Base-by-base conservation (phyloP, 2,329 filamentous ascomycete genomes). In the Diaporthe amygdali region DNA sequence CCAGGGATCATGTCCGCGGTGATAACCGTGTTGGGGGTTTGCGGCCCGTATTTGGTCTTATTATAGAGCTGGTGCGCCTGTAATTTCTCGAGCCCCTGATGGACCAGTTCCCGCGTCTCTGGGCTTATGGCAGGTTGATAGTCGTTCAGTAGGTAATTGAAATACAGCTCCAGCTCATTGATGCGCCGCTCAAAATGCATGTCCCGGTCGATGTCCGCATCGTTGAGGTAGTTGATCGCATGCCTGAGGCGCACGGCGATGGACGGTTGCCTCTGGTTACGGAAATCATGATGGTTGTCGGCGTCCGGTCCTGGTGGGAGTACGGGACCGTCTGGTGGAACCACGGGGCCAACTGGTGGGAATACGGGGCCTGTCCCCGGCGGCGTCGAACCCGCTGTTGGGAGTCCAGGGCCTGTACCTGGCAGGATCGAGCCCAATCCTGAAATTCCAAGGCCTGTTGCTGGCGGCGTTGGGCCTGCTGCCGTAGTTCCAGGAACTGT, bases 191-290 rank as follows among this genome's bases (percentile, higher is more conserved):
- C 75, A 81, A 86, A 88, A 52, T 79, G 74, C 1, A 79, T 54
- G 70, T 81, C 82, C 20, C 84, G 81, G 69, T 84, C 81, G 7
- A 78, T 75, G 73, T 89, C 85, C 72, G 86, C 83, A 37, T 88
- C 85, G 4, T 82, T 76, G 27, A 90, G 83, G 72, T 87, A 90
- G 73, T 83, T 84, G 47, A 76, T 73, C n/a, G 78, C 70, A 46
- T 80, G 77, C 47, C 76, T 39, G 37, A 84, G 77, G 3, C 80
- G 79, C 34, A 75, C 69, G 39, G 76, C 77, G 8, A 81, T 68
- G 1, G 79, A 77, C 30, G 81, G 81, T 68, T 82, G 81, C 1
- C 71, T 73, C 66, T 78, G 74, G 30, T 74, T 76, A 66, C 73
- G 74, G 41, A 47, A 72, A 6, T 27, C 54, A 37, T 69, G 71